Conservation (phyloP, 345 rosid genomes). For the Carallia pectinifolia region DNA sequence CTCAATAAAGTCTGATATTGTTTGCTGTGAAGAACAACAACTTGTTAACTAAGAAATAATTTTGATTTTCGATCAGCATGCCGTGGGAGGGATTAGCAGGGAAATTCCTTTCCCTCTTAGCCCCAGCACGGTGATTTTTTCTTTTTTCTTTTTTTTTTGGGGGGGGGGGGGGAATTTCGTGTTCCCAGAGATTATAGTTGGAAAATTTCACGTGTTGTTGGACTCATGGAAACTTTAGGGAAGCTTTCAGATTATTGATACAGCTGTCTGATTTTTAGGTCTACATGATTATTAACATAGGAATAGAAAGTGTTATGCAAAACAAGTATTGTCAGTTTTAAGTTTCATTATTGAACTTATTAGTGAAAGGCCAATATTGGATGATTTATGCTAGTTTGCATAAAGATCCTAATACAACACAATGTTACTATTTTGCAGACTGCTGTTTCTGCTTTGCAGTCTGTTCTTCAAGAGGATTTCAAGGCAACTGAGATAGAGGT, state of each 20-base stretch:
- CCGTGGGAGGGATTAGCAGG: too few relatives aligned
- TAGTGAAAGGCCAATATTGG: background rate
- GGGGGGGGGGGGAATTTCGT: too few relatives aligned
- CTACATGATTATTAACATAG: background rate
- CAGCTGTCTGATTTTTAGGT: background rate
- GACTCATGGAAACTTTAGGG: background rate
- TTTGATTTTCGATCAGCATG: background rate
- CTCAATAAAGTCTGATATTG: background rate
- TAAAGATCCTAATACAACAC: slow-evolving; percentile 9
- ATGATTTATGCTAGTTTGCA: background rate
- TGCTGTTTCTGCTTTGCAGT: slow-evolving; percentile 76
- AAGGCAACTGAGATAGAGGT: slow-evolving; percentile 96
- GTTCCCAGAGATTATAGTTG: too few relatives aligned
- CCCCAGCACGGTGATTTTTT: too few relatives aligned
- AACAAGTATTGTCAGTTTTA: background rate
- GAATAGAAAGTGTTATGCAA: background rate
- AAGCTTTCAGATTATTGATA: background rate
- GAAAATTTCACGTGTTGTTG: too few relatives aligned
- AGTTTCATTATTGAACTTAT: background rate
- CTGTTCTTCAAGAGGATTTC: slow-evolving; percentile 92
- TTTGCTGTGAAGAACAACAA: background rate
- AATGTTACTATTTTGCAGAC: slow-evolving; percentile 38
- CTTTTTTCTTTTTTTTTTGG: too few relatives aligned
- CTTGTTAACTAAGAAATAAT: background rate
- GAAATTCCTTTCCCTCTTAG: too few relatives aligned